Conservation (phyloP, 2,329 filamentous ascomycete species). For the Onygenales sp. region DNA sequence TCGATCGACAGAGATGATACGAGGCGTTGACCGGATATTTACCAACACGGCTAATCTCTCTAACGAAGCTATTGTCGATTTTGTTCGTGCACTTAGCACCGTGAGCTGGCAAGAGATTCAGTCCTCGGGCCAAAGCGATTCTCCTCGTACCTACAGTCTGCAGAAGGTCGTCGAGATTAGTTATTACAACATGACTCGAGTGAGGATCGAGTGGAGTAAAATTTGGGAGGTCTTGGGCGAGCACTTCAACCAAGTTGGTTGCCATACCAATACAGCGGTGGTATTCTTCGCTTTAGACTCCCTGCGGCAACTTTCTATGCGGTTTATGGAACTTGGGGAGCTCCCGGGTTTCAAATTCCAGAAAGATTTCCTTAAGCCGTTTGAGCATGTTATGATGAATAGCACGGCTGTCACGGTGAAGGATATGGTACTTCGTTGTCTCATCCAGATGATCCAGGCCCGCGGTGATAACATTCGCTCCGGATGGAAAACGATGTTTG, state of each 20-base stretch:
- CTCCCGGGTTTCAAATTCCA: constrained; percentile 98
- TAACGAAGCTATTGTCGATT: constrained; percentile 90
- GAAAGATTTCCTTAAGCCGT: constrained; percentile 97
- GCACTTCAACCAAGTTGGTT: constrained; percentile 97
- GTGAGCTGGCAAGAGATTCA: constrained; percentile 99
- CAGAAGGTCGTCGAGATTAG: constrained; percentile 98
- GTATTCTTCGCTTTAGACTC: constrained; percentile 98
- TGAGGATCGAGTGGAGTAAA: constrained; percentile 95
- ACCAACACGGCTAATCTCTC: constrained; percentile 90
- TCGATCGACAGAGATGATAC: constrained; percentile 84
- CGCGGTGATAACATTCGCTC: constrained; percentile 93
- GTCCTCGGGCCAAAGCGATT: constrained; percentile 91
- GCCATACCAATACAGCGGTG: constrained; percentile 89
- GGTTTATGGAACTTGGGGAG: constrained; percentile 97
- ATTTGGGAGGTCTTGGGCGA: constrained; percentile 97
- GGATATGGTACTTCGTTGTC: constrained; percentile 89
- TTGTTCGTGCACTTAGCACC: constrained; percentile 82
- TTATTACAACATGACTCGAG: constrained; percentile 99
- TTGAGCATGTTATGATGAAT: constrained; percentile 94
- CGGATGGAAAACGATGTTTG: constrained; percentile 99
- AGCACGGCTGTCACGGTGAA: constrained; percentile 87
- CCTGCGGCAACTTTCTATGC: constrained; percentile 89
- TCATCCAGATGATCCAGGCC: constrained; percentile 99
- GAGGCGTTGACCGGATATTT: constrained; percentile 90
- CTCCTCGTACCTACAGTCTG: constrained; percentile 89